Evolutionary conservation across 2,329 filamentous ascomycete genomes (phyloP), one percentile per base, ranked within the genome.

Genomic region (Phyllosticta capitalensis): DNA sequence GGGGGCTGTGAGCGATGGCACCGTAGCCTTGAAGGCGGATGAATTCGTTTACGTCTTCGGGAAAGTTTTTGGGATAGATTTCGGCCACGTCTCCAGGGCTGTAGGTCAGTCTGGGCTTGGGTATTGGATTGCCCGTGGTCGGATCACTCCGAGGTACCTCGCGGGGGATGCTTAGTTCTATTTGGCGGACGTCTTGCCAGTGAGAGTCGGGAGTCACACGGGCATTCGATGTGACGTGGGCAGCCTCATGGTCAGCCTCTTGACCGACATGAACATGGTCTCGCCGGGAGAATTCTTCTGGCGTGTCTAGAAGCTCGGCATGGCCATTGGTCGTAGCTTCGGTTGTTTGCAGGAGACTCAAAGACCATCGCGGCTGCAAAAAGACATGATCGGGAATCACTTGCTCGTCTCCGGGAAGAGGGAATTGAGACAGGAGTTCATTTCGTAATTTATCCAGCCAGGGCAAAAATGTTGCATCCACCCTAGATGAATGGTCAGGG

Each of bases 181-280:
- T 74, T 56, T 89, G 83, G 0, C 94, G 88, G 52, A 97, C 92
- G 75, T 99, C 94, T 76, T 99, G 94, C 86, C 90, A 96, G 74
- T 99, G 94, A 1, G 78, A 76, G 1, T 71, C 54, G 0, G 92
- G 85, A 0, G 94, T 99, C 5, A 95, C 72, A 17, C 92, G 83
- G 19, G 77, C 72, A 68, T 95, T 96, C n/a, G 74, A 70, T 0
- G 77, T 67, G 0, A 99, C 69, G 0, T 72, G 80, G 9, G 86
- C 88, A 0, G 71, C 72, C 63, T 83, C 76, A 21, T 60, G 58
- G 19, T 60, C 58, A 19, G 49, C 21, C 19, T 60, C 58, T 50
- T 54, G 54, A 22, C 22, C 10, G 38, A 60, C 58, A 20, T 60
- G 58, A 3, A 50, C 54, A 12, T 49, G 22, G 22, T 60, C 58